These are phyloP conservation scores for Sungouiozyma intestinalis DNA, from an alignment of 805 yeast species.

Conservation along the genomic window DNA sequence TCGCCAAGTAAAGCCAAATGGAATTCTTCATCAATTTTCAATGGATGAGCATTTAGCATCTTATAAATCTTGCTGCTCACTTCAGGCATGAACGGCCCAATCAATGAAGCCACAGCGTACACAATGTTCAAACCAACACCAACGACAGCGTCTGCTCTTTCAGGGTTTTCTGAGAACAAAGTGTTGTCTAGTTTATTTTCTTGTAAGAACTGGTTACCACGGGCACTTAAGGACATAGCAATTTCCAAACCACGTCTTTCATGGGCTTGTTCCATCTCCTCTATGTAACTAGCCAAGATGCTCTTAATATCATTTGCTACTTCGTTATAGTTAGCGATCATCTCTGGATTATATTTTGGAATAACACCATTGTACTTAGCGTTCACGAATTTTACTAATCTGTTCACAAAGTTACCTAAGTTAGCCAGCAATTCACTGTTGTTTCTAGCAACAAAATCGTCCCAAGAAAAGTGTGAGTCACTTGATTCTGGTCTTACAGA, in stretches of 20 bases:
- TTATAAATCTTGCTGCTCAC: conserved; percentile 58
- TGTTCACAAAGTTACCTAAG: conserved; percentile 92
- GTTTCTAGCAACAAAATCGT: conserved; percentile 86
- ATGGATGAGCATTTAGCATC: conserved; percentile 74
- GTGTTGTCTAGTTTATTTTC: conserved; percentile 91
- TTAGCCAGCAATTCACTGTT: conserved; percentile 91
- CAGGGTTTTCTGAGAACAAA: conserved; percentile 64
- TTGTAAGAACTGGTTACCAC: conserved; percentile 93
- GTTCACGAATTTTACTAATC: conserved; percentile 79
- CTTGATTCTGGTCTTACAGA: conserved; percentile 90
- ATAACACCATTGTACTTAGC: conserved; percentile 89
- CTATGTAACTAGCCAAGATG: conserved; percentile 50
- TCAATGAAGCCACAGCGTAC: conserved; percentile 71
- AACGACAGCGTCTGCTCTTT: conserved; percentile 80
- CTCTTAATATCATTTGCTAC: conserved; percentile 48
- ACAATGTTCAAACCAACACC: conserved; percentile 85
- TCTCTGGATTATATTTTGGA: conserved; percentile 48
- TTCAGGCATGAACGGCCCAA: conserved; percentile 87
- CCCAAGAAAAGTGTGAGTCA: conserved; percentile 97
- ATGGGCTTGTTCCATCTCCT: conserved; percentile 66
- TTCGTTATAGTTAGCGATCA: conserved; percentile 38
- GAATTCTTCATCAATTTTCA: conserved; percentile 69
- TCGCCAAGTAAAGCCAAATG: conserved; percentile 61
- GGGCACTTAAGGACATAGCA: conserved; percentile 82
- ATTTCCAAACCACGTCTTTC: conserved; percentile 83